Conservation (phyloP, 345 rosid genomes). For the Rhizophora apiculata region DNA sequence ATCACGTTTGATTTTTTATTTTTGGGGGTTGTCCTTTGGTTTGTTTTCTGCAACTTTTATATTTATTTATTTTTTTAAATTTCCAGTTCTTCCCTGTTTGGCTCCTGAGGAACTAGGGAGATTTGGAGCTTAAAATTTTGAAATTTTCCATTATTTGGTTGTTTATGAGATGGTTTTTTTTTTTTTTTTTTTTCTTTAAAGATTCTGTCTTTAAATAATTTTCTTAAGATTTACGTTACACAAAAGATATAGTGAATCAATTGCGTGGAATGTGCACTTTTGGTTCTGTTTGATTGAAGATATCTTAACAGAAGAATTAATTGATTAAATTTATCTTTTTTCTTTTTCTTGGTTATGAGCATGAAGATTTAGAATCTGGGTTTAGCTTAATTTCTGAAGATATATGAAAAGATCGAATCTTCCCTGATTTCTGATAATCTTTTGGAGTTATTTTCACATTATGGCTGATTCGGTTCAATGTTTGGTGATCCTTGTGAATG, state of each 20-base stretch:
- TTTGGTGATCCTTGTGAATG: constrained; percentile 4
- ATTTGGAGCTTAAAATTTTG: neutral
- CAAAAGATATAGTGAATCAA: neutral
- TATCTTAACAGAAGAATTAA: too few species aligned
- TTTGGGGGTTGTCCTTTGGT: neutral
- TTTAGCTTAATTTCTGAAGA: neutral
- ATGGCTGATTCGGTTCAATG: neutral
- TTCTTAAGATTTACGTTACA: neutral
- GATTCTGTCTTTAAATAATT: neutral
- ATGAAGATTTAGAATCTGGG: neutral
- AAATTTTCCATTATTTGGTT: neutral
- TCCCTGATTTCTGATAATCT: neutral
- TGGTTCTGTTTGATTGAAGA: too few species aligned
- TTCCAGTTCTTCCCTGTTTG: neutral
- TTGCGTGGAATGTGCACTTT: neutral
- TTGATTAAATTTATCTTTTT: neutral
- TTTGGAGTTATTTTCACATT: neutral
- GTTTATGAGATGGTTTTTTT: neutral
- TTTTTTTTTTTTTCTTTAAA: neutral
- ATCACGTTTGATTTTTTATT: neutral
- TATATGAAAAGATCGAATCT: neutral
- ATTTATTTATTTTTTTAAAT: neutral
- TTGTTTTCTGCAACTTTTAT: neutral
- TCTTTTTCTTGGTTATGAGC: neutral
- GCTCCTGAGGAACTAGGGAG: constrained; percentile 9